Evolutionary conservation across 148 eudicot genomes (phyloP), one percentile per base, ranked within the genome.

Genomic region (Rhododendron ferrugineum): DNA sequence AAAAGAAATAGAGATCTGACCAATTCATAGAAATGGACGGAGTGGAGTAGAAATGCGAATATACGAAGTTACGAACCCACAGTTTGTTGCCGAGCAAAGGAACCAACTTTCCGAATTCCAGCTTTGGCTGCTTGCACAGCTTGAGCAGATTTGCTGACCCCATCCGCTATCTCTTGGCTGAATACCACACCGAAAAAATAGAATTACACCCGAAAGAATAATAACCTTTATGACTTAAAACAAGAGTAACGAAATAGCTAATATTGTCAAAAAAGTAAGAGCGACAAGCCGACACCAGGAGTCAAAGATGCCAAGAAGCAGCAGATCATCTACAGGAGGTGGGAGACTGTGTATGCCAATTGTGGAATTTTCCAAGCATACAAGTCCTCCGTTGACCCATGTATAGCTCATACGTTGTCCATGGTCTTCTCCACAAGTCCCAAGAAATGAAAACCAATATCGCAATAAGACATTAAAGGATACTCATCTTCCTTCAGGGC

Each of bases 111-210:
- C 60, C 89, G 91, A 66, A 95, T 86, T 88, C 99, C 99, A 87
- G 92, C 92, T 91, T 93, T 90, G 50, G 98, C 99, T 58, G 99
- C 97, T 93, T 96, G 94, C 88, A 96, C 95, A 79, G 89, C 95
- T 92, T 96, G 97, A 84, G 94, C 91, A 74, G 98, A 96, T 88
- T 94, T 96, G 89, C 86, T 91, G 73, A 96, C 93, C 68, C 99
- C 99, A 83, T 93, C 95, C 72, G 98, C 83, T 87, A 96, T 91
- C 90, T 95, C 99, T 83, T 96, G 95, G 90, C 99, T 96, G 89
- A 88, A 78, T 82, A 78, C 26, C 86, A 84, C 37, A 75, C 52
- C 36, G 16, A 76, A 64, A 49, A 78, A 76, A 16, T 34, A n/a
- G 30, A 9, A 46, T 82, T 16, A 83, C 18, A 64, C n/a, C n/a